Percentiles rank a stretch among this genome's conserved stretches.
phyloP scores from a whole-genome alignment of 768 basidiomycete species.

The Lepiota venenata region DNA sequence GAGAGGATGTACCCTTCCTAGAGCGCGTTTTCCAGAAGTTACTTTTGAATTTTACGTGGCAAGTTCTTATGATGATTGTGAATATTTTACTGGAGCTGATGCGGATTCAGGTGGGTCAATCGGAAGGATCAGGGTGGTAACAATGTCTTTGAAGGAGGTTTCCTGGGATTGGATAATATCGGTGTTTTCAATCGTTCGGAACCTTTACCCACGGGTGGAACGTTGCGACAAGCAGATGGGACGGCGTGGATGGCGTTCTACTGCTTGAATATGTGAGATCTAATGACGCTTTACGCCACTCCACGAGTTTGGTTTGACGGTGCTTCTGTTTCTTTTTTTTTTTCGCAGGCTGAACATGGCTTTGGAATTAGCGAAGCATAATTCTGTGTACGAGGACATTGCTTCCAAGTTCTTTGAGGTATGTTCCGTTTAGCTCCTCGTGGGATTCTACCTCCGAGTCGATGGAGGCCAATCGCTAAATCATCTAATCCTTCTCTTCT shows the following conservation, averaged over 20 bases:
- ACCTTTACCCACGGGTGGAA: constrained; percentile 92
- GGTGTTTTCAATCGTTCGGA: constrained; percentile 98
- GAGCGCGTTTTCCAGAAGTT: constrained; percentile 99
- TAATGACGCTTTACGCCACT: background rate
- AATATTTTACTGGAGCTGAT: background rate
- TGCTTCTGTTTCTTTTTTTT: background rate
- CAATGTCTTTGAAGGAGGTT: constrained; percentile 98
- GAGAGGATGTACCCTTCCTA: constrained; percentile 87
- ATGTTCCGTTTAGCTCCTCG: constrained; percentile 5
- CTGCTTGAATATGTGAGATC: constrained; percentile 84
- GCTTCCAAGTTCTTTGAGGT: constrained; percentile 97
- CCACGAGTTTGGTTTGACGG: background rate
- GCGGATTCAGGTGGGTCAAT: constrained; percentile 83
- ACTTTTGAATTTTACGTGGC: constrained; percentile 96
- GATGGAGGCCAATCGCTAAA: constrained; percentile 92
- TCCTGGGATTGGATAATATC: constrained; percentile 97
- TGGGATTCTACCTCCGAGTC: background rate
- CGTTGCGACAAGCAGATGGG: constrained; percentile 93
- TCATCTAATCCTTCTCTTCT: constrained; percentile 70
- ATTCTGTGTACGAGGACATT: constrained; percentile 97
- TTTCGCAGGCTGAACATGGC: constrained; percentile 86
- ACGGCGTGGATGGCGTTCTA: constrained; percentile 99
- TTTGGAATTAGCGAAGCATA: constrained; percentile 96
- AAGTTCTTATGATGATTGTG: constrained; percentile 14
- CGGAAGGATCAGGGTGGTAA: constrained; percentile 93